Percentiles rank a stretch among this genome's conserved stretches.
phyloP scores from a whole-genome alignment of 495 filamentous ascomycete genomes.

The Neurospora sp. region DNA sequence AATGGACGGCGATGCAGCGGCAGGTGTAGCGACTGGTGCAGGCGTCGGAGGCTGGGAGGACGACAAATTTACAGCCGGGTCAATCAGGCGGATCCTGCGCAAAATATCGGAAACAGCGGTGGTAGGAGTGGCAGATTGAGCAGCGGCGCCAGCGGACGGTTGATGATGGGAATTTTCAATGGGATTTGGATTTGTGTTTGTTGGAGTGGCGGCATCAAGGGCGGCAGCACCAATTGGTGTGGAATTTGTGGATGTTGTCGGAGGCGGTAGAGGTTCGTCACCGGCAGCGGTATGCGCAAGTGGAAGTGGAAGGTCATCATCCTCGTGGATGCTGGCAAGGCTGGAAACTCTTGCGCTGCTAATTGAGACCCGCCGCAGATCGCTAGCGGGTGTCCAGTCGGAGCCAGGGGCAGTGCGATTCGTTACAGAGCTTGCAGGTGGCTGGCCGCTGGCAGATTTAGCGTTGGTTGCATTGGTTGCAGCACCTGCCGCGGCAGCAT shows the following conservation, averaged over 20 bases:
- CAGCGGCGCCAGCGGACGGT: not conserved
- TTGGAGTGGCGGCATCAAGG: conserved; percentile 1
- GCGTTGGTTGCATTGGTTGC: not conserved
- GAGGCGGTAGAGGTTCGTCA: conserved; percentile 5
- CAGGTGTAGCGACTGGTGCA: not conserved
- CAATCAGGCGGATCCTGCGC: conserved; percentile 13
- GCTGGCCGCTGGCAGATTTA: not conserved
- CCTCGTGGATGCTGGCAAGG: conserved; percentile 1
- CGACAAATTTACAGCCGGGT: conserved; percentile 6
- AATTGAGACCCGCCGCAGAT: not conserved
- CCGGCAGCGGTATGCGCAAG: not conserved
- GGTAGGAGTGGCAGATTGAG: not conserved
- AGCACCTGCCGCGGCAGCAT: not conserved
- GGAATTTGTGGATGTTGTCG: not conserved
- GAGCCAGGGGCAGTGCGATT: not conserved
- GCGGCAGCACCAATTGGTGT: not conserved
- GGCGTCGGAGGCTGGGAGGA: conserved; percentile 2
- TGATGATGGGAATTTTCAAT: not conserved
- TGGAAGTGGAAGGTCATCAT: not conserved
- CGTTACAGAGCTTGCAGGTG: not conserved
- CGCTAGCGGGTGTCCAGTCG: not conserved
- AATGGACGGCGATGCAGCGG: not conserved
- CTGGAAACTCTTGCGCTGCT: not conserved
- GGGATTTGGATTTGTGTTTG: not conserved
- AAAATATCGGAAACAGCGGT: not conserved